Conservation (phyloP, 2,329 filamentous ascomycete genomes). For the Fusarium gaditjirri region DNA sequence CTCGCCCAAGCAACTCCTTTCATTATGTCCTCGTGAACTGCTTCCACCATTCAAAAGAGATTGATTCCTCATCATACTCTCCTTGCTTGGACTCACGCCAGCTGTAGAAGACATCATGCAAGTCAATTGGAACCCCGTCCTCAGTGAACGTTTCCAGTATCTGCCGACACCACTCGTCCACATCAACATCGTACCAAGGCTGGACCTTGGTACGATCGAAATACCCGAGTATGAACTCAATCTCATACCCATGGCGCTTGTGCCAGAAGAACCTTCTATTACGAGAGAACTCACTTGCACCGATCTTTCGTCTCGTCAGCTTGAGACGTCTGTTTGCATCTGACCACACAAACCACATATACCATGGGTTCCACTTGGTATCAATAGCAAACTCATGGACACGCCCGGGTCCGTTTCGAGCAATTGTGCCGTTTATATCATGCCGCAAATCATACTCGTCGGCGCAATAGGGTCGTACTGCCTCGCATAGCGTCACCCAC, state of each 20-base stretch:
- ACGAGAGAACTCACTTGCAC: accelerated
- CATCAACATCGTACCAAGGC: background rate
- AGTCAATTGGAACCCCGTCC: background rate
- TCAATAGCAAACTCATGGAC: constrained; percentile 9
- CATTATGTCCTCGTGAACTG: background rate
- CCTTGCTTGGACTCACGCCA: background rate
- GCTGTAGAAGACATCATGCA: accelerated
- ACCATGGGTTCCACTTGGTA: background rate
- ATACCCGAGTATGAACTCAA: background rate
- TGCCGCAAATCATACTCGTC: background rate
- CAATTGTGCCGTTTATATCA: background rate
- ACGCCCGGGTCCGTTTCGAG: background rate
- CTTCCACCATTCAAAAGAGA: background rate
- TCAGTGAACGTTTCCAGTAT: background rate
- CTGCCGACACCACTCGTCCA: constrained; percentile 1
- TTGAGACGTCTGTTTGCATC: background rate
- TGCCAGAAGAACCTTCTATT: background rate
- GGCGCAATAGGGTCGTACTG: background rate
- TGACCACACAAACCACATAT: background rate
- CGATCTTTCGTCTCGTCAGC: background rate
- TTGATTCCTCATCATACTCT: background rate
- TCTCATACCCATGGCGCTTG: background rate
- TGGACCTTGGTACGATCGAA: background rate
- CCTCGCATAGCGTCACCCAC: constrained; percentile 7
- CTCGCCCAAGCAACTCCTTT: background rate